A percentile compares a stretch with the other conserved stretches of the same genome.
Evolutionary conservation across 306 rosid species (phyloP).

Genomic region (Crotalaria pallida): DNA sequence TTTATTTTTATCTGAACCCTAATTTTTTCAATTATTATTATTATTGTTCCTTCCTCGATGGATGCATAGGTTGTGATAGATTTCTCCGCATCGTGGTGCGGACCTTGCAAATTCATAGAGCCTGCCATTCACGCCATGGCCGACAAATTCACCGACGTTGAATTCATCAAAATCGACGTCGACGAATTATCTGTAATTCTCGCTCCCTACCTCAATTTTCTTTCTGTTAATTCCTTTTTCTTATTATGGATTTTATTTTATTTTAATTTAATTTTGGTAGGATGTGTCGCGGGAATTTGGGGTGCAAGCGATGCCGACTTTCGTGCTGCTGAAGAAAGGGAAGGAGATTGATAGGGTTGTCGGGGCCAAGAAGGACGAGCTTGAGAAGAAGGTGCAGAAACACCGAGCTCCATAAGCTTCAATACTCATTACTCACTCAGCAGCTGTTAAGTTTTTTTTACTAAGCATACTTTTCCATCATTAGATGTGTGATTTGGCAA

Average conservation of each 20-base stretch:
- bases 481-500: neutral
- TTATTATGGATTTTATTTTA: neutral
- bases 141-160: slow-evolving; percentile 44
- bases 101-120: slow-evolving; percentile 81
- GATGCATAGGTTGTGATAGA: slow-evolving; percentile 61
- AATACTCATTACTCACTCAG: neutral
- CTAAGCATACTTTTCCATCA: neutral
- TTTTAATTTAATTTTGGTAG: slow-evolving; percentile 12
- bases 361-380: slow-evolving; percentile 79
- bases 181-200: slow-evolving; percentile 62
- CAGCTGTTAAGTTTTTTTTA: neutral
- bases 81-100: slow-evolving; percentile 96
- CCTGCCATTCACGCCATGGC: slow-evolving; percentile 61
- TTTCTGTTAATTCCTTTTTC: neutral
- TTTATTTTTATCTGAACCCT: neutral
- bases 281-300: slow-evolving; percentile 60
- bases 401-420: slow-evolving; percentile 9
- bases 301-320: slow-evolving; percentile 90
- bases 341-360: slow-evolving; percentile 57
- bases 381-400: slow-evolving; percentile 51
- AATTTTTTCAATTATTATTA: no score
- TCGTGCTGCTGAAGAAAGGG: slow-evolving; percentile 68
- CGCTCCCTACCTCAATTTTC: no score
- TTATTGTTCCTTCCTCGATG: neutral
- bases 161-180: slow-evolving; percentile 83